Conservation (phyloP, 2,329 filamentous ascomycete species). For the Pestalotiopsis sp. region DNA sequence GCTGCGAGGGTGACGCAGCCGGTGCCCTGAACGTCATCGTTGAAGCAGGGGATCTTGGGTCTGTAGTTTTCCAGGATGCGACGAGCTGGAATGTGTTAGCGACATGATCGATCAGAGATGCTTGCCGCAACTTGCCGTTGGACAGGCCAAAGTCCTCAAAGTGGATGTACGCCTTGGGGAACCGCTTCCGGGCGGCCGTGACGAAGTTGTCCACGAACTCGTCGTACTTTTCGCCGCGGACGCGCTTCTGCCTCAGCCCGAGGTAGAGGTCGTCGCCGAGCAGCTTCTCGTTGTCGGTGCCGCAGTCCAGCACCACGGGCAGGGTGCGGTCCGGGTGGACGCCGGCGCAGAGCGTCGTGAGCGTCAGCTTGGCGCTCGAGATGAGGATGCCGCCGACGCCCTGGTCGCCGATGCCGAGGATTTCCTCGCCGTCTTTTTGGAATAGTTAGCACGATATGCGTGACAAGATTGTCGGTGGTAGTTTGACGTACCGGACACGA, state of each 20-base stretch:
- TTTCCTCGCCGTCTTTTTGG: constrained; percentile 60
- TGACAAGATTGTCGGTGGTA: not conserved
- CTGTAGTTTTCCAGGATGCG: constrained; percentile 76
- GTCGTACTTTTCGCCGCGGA: constrained; percentile 73
- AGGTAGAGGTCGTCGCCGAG: constrained; percentile 79
- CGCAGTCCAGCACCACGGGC: constrained; percentile 82
- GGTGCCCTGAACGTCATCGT: constrained; percentile 88
- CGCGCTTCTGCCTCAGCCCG: constrained; percentile 66
- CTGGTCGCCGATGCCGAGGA: constrained; percentile 87
- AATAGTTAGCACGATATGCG: constrained; percentile 14
- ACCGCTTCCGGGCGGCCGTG: constrained; percentile 64
- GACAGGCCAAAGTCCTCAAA: constrained; percentile 84
- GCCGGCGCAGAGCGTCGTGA: constrained; percentile 85
- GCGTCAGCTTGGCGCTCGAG: constrained; percentile 77
- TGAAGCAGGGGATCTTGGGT: constrained; percentile 77
- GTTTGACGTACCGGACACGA: constrained; percentile 70
- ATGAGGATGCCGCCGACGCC: constrained; percentile 84
- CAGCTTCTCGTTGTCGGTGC: constrained; percentile 77
- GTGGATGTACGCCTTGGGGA: constrained; percentile 80
- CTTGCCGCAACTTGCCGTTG: constrained; percentile 52
- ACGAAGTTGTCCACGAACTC: constrained; percentile 77
- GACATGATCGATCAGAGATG: too few relatives aligned
- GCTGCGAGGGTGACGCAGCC: constrained; percentile 85
- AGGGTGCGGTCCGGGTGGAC: constrained; percentile 78
- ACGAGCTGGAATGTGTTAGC: constrained; percentile 46